Conservation (phyloP, 768 basidiomycete species). For the Chiua virens region DNA sequence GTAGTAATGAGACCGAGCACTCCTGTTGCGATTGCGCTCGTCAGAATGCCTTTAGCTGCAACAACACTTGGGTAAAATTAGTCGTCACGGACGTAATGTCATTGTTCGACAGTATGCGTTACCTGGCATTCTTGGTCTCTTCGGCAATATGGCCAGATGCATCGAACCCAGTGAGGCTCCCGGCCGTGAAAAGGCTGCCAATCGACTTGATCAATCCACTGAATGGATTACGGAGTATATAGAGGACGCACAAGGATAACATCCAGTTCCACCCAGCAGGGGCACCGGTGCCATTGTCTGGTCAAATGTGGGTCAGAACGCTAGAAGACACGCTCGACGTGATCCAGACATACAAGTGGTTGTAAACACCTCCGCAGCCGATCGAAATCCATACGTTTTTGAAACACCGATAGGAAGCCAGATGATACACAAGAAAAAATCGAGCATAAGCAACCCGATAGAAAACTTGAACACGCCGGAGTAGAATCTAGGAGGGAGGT, state of each 20-base stretch:
- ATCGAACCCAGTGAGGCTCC: conserved; percentile 89
- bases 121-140: conserved; percentile 83
- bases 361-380: conserved; percentile 81
- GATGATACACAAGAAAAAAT: conserved; percentile 84
- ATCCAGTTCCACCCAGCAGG: conserved; percentile 91
- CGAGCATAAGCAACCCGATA: conserved; percentile 72
- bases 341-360: conserved; percentile 63
- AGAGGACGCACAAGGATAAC: conserved; percentile 65
- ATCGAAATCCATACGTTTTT: conserved; percentile 85
- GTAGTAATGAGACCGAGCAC: conserved; percentile 75
- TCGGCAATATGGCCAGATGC: conserved; percentile 87
- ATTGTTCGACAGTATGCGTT: neutral
- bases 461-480: conserved; percentile 78
- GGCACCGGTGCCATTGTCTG: conserved; percentile 89
- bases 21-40: conserved; percentile 75
- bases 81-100: neutral
- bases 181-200: conserved; percentile 83
- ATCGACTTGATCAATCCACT: conserved; percentile 32
- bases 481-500: conserved; percentile 75
- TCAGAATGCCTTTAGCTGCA: conserved; percentile 82
- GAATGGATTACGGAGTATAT: neutral
- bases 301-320: neutral
- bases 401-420: conserved; percentile 94
- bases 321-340: neutral
- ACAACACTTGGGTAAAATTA: conserved; percentile 49